These are phyloP conservation scores for Thuidium tamariscinum DNA, from an alignment of 225 moss, liverwort and hornwort genomes.

Conservation along the genomic window DNA sequence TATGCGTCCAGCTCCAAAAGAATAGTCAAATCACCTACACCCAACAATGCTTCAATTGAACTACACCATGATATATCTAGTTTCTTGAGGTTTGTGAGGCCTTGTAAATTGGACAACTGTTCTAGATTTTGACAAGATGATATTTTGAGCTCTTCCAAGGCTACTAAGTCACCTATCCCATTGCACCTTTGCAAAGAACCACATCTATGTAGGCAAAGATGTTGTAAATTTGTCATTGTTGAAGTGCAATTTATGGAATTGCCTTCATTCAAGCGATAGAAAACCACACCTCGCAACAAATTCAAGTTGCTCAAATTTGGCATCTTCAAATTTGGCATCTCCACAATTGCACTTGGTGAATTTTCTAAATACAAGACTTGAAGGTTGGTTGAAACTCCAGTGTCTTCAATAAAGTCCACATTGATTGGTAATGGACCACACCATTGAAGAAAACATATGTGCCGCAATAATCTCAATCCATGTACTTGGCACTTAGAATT, in stretches of 20 bases:
- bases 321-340: fast-evolving
- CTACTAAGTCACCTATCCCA: background rate
- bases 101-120: background rate
- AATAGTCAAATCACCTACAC: background rate
- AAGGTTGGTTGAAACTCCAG: background rate
- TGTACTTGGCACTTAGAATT: fast-evolving
- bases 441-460: fast-evolving
- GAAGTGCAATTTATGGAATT: fast-evolving
- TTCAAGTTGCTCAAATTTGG: background rate
- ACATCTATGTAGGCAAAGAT: fast-evolving
- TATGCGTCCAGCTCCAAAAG: background rate
- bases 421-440: fast-evolving
- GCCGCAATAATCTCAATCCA: fast-evolving
- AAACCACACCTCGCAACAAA: too few relatives aligned
- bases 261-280: fast-evolving
- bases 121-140: fast-evolving
- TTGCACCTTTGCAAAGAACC: background rate
- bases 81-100: background rate
- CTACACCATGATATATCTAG: background rate
- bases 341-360: too few relatives aligned
- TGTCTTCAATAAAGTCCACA: background rate
- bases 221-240: fast-evolving
- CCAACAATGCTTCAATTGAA: background rate
- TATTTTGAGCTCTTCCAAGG: background rate
- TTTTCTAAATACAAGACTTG: background rate